Conservation (phyloP, 2,329 filamentous ascomycete genomes). For the Curvularia sp. region DNA sequence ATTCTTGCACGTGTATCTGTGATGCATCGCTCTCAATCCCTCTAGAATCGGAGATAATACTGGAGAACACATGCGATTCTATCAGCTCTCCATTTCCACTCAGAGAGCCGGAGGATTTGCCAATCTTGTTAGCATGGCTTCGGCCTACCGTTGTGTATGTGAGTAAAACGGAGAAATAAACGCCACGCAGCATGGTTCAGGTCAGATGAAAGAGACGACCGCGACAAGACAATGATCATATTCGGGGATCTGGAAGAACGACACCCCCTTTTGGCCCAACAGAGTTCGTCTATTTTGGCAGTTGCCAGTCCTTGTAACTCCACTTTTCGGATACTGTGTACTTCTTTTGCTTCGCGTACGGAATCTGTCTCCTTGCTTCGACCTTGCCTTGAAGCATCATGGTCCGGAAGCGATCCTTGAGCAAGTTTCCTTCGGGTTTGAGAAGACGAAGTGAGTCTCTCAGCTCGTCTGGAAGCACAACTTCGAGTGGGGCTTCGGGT, state of each 20-base stretch:
- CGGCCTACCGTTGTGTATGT: neutral
- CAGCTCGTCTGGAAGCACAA: conserved; percentile 59
- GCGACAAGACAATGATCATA: neutral
- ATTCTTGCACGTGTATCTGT: neutral
- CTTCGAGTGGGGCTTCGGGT: conserved; percentile 68
- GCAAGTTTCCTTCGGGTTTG: conserved; percentile 93
- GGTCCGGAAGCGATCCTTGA: conserved; percentile 90
- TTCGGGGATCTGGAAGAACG: neutral
- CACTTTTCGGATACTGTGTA: conserved; percentile 91
- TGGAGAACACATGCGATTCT: neutral
- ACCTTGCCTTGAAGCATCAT: conserved; percentile 88
- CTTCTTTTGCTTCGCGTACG: conserved; percentile 83
- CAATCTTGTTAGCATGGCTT: neutral
- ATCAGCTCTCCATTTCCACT: neutral
- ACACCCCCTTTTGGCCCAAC: neutral
- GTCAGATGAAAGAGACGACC: neutral
- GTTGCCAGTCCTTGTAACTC: conserved; percentile 92
- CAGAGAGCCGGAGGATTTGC: neutral
- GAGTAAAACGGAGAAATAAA: neutral
- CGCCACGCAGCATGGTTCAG: neutral
- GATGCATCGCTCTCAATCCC: too few relatives aligned
- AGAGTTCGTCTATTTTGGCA: conserved; percentile 41
- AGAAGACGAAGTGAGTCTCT: conserved; percentile 58
- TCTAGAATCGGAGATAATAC: neutral
- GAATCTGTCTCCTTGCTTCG: conserved; percentile 78